Percentiles rank a stretch among this genome's conserved stretches.
phyloP scores from a whole-genome alignment of 768 basidiomycete species.

The Phallus indusiatus region DNA sequence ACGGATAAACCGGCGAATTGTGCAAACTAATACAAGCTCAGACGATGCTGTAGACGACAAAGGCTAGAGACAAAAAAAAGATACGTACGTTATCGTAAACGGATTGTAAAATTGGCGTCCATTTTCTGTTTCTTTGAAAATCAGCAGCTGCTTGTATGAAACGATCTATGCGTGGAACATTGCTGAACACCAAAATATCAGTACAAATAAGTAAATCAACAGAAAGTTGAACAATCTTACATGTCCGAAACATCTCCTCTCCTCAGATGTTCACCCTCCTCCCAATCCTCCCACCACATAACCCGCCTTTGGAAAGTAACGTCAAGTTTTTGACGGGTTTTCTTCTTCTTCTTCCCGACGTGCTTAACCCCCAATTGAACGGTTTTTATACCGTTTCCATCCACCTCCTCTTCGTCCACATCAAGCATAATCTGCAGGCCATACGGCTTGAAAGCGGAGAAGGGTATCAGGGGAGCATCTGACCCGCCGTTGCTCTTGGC shows the following conservation, averaged over 20 bases:
- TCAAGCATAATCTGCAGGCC: slow-evolving; percentile 46
- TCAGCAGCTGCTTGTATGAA: slow-evolving; percentile 50
- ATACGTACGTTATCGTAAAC: slow-evolving; percentile 63
- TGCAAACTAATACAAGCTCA: slow-evolving; percentile 38
- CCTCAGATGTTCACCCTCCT: slow-evolving; percentile 44
- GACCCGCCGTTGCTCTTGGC: background rate
- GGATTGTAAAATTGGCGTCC: slow-evolving; percentile 28
- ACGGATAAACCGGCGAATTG: slow-evolving; percentile 50
- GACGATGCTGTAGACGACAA: background rate
- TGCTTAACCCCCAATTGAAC: slow-evolving; percentile 46
- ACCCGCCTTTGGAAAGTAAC: slow-evolving; percentile 4
- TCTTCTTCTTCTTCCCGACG: slow-evolving; percentile 48
- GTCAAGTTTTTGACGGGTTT: slow-evolving; percentile 18
- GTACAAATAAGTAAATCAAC: too few species aligned
- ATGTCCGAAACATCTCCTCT: slow-evolving; percentile 35
- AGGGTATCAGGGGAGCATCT: slow-evolving; percentile 35
- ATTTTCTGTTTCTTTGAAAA: slow-evolving; percentile 36
- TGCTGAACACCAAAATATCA: slow-evolving; percentile 25
- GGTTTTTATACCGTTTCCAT: slow-evolving; percentile 60
- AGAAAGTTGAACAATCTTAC: too few species aligned
- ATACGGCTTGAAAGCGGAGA: slow-evolving; percentile 44
- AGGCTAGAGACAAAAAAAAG: background rate
- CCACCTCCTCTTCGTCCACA: slow-evolving; percentile 39
- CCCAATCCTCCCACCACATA: slow-evolving; percentile 70
- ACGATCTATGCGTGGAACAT: slow-evolving; percentile 38